These are phyloP conservation scores for Rosa rugosa DNA, from an alignment of 306 rosid genomes.

Conservation along the genomic window DNA sequence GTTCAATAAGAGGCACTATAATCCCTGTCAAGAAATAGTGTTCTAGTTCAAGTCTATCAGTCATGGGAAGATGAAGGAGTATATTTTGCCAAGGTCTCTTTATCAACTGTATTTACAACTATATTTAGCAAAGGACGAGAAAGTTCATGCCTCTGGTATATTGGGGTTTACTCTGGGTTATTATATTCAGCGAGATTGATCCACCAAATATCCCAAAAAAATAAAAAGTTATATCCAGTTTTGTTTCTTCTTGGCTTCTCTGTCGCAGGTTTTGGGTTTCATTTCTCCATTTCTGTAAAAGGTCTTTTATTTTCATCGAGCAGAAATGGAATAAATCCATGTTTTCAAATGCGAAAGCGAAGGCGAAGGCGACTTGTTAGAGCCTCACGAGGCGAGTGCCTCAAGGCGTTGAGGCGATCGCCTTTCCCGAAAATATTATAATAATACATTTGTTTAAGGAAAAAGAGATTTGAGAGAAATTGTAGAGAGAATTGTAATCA, in stretches of 20 bases:
- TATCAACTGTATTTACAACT: neutral
- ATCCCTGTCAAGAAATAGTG: conserved; percentile 44
- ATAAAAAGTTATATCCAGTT: neutral
- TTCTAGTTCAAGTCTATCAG: conserved; percentile 29
- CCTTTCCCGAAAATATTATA: no score
- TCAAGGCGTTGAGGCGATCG: no score
- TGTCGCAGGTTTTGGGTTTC: neutral
- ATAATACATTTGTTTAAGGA: no score
- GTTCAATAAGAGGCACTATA: conserved; percentile 51
- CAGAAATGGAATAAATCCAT: no score
- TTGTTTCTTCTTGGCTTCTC: neutral
- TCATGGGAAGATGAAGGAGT: neutral
- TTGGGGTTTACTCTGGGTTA: neutral
- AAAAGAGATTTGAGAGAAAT: no score
- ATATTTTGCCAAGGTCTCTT: neutral
- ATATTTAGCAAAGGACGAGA: neutral
- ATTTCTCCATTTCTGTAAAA: neutral
- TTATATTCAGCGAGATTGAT: neutral
- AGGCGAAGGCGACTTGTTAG: no score
- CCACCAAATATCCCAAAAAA: neutral
- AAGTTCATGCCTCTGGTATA: neutral
- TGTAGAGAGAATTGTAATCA: no score
- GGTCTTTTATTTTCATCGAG: no score
- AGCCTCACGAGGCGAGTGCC: no score
- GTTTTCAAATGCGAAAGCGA: no score